Base-by-base conservation (phyloP, 768 basidiomycete genomes). In the Mycena rebaudengoi region DNA sequence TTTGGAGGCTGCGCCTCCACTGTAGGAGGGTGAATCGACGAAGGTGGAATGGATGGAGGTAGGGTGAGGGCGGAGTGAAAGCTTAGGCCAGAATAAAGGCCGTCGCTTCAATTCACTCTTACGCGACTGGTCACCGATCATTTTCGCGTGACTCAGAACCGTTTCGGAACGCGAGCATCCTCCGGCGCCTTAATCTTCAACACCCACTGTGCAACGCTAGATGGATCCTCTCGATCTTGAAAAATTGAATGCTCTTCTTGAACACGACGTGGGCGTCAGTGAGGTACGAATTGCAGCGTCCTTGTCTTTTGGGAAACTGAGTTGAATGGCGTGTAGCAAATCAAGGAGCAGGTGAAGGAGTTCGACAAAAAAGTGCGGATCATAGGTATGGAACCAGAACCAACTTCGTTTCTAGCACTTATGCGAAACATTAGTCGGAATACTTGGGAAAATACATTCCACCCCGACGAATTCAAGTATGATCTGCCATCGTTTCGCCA, bases 401-500 rank as follows among this genome's bases (percentile, higher is more conserved):
- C 4, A 35, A 32, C 20, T 33, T 32, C 13, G 12, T 14, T 29
- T 23, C 23, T 37, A 16, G 33, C 2, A 35, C n/a, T n/a, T n/a
- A 40, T 33, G n/a, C 12, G 21, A 28, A 21, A 25, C 28, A 21
- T 21, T 59, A 67, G 80, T 85, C n/a, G 91, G 91, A n/a, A 73
- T 87, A 40, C 79, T 95, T 56, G 93, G 91, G 79, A 91, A 86
- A 68, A 87, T 94, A 13, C 93, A 95, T 70, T 92, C 91, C 7
- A 94, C 92, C 4, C 85, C 86, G 7, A 71, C 80, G 4, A 77
- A 83, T 45, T 80, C 84, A 54, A 80, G 92, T 94, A 72, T 74
- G 85, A 41, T 65, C 16, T 46, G 18, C 60, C 50, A n/a, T n/a
- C 28, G n/a, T 37, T 60, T 25, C 25, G n/a, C 50, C n/a, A 29